These are phyloP conservation scores for Hordeum marinum DNA, from an alignment of 176 grass and related monocot genomes.

Conservation along the genomic window DNA sequence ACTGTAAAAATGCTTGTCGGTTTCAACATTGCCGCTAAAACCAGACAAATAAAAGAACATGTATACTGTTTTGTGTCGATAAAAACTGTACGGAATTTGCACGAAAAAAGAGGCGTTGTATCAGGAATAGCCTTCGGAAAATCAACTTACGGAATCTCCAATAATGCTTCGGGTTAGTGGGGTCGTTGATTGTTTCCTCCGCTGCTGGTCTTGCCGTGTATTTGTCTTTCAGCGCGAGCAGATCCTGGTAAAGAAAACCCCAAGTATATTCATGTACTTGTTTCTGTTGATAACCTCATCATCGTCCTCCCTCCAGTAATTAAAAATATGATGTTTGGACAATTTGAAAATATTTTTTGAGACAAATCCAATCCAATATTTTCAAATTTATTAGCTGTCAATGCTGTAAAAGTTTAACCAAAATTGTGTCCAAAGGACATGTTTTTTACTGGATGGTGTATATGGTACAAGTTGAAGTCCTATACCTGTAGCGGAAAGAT, in stretches of 20 bases:
- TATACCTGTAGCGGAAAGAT: slow-evolving; percentile 95
- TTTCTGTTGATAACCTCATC: not conserved
- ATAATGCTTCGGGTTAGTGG: slow-evolving; percentile 95
- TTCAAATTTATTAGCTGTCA: not conserved
- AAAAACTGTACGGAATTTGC: not conserved
- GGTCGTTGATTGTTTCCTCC: slow-evolving; percentile 99
- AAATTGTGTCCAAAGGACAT: not conserved
- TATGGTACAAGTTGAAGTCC: slow-evolving; percentile 6
- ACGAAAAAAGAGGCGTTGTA: not conserved
- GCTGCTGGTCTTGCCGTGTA: slow-evolving; percentile 68
- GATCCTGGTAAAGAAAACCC: slow-evolving; percentile 56
- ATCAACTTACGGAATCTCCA: slow-evolving; percentile 91
- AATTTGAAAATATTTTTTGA: not conserved
- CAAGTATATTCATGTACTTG: slow-evolving; percentile 7
- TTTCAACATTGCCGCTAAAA: not conserved
- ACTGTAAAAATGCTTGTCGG: not conserved
- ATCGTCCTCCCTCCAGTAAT: not conserved
- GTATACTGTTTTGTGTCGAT: not conserved
- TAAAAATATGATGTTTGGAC: not conserved
- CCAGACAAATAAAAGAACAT: not conserved
- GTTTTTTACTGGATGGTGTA: not conserved
- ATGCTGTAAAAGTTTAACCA: not conserved
- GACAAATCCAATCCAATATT: not conserved
- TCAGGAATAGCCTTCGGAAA: slow-evolving; percentile 8
- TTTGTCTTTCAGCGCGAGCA: slow-evolving; percentile 94